These are phyloP conservation scores for Lentinula detonsa DNA, from an alignment of 768 basidiomycete genomes.

Conservation along the genomic window DNA sequence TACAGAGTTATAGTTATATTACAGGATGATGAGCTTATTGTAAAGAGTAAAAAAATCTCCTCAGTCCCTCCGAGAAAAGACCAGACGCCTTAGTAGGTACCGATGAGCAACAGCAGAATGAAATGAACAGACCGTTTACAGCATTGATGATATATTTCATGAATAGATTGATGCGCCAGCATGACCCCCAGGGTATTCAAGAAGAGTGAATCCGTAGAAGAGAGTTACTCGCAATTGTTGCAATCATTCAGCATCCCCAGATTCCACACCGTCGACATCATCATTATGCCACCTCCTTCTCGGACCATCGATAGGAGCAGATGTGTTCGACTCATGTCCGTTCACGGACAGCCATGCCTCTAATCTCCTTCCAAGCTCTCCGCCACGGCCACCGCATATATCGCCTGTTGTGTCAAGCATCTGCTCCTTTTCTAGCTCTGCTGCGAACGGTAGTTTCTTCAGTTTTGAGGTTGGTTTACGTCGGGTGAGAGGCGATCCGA, in stretches of 20 bases:
- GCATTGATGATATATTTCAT: not conserved
- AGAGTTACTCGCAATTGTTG: not conserved
- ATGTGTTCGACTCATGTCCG: conserved; percentile 17
- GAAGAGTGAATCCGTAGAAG: not conserved
- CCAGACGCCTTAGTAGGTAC: not conserved
- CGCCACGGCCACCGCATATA: conserved; percentile 73
- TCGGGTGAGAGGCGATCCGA: conserved; percentile 1
- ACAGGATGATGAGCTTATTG: not conserved
- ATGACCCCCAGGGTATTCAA: not conserved
- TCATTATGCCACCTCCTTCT: conserved; percentile 6
- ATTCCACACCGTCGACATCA: not conserved
- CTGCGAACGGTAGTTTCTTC: conserved; percentile 38
- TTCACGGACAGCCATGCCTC: conserved; percentile 66
- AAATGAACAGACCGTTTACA: not conserved
- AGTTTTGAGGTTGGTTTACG: conserved; percentile 33
- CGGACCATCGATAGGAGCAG: conserved; percentile 2
- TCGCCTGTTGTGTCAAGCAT: conserved; percentile 69
- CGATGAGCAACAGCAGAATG: not conserved
- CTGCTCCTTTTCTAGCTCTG: conserved; percentile 64
- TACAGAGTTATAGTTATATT: not conserved
- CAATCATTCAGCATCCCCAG: not conserved
- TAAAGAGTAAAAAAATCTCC: not conserved
- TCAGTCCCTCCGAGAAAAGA: not conserved
- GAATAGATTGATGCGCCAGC: not conserved
- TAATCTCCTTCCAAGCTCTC: conserved; percentile 67